phyloP scores from a whole-genome alignment of 1,284 basidiomycete species.

The Porogramme epimiltina region DNA sequence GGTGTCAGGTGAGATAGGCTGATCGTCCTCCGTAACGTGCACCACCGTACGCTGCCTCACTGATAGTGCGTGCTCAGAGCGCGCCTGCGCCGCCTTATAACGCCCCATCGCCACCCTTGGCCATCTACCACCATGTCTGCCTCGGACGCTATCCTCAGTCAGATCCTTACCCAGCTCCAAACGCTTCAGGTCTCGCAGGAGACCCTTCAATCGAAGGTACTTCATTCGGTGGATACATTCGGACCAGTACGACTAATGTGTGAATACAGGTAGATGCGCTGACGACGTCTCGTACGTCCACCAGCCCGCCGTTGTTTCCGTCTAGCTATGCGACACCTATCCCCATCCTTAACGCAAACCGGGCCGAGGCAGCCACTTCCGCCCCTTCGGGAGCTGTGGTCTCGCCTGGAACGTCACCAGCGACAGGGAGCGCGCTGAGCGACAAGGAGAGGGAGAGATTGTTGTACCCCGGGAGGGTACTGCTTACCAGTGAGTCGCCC shows the following conservation, averaged over 20 bases:
- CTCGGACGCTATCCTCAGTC: constrained; percentile 65
- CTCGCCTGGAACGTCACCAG: constrained; percentile 21
- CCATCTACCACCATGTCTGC: constrained; percentile 36
- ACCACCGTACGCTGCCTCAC: constrained; percentile 13
- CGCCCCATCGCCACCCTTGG: constrained; percentile 5
- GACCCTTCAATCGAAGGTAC: constrained; percentile 72
- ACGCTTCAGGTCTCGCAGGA: constrained; percentile 73
- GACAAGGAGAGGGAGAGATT: constrained; percentile 68
- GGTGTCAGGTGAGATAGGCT: constrained; percentile 24
- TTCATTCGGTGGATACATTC: constrained; percentile 12
- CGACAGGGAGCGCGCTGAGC: constrained; percentile 27
- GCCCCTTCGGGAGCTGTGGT: constrained; percentile 24
- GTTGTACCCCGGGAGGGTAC: constrained; percentile 76
- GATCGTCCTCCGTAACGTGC: constrained; percentile 10
- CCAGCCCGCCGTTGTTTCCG: constrained; percentile 30
- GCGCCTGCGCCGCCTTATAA: constrained; percentile 12
- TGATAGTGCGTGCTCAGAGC: constrained; percentile 23
- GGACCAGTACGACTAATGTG: too few species aligned
- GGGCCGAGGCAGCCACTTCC: constrained; percentile 24
- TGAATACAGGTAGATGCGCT: constrained; percentile 44
- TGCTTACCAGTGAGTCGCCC: constrained; percentile 71
- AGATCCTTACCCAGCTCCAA: constrained; percentile 72
- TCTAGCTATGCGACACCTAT: constrained; percentile 27
- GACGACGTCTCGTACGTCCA: constrained; percentile 20
- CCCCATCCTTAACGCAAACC: constrained; percentile 20